Conservation (phyloP, 2,329 filamentous ascomycete species). For the Fusarium neocosmosporiellum region DNA sequence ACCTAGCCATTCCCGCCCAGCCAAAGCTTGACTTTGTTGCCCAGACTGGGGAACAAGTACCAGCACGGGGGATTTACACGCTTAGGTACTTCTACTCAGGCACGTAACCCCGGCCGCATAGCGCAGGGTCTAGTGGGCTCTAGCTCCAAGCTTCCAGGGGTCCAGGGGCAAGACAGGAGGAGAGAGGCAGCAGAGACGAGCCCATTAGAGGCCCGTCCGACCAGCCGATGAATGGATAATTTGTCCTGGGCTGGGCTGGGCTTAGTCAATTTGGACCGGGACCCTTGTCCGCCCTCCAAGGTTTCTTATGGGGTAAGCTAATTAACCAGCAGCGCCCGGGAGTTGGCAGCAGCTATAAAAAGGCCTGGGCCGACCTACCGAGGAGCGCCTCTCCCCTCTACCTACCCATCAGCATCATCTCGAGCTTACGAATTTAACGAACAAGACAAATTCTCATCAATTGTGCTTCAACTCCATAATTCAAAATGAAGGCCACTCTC, state of each 20-base stretch:
- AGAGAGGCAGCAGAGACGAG: neutral
- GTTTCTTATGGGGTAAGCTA: neutral
- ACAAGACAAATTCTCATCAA: constrained; percentile 4
- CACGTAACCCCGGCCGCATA: neutral
- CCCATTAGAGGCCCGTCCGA: neutral
- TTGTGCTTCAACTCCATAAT: constrained; percentile 2
- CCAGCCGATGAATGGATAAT: neutral
- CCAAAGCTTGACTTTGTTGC: too few species aligned
- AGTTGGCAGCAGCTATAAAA: neutral
- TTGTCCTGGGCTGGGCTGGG: too few species aligned
- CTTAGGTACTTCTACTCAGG: constrained; percentile 3
- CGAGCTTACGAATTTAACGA: neutral
- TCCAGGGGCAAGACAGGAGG: constrained; percentile 16
- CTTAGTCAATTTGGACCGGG: neutral
- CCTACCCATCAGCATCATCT: neutral
- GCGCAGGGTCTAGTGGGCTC: neutral
- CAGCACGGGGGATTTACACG: too few species aligned
- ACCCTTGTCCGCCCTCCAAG: neutral
- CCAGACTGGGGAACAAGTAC: too few species aligned
- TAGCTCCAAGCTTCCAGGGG: constrained; percentile 8
- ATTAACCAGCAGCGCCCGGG: neutral
- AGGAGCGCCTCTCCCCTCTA: neutral
- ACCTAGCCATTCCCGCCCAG: too few species aligned
- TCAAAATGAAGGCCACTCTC: constrained; percentile 56
- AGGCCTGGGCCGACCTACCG: neutral